phyloP scores from a whole-genome alignment of 2,329 filamentous ascomycete species.

The Pseudopyrenochaeta lycopersici region DNA sequence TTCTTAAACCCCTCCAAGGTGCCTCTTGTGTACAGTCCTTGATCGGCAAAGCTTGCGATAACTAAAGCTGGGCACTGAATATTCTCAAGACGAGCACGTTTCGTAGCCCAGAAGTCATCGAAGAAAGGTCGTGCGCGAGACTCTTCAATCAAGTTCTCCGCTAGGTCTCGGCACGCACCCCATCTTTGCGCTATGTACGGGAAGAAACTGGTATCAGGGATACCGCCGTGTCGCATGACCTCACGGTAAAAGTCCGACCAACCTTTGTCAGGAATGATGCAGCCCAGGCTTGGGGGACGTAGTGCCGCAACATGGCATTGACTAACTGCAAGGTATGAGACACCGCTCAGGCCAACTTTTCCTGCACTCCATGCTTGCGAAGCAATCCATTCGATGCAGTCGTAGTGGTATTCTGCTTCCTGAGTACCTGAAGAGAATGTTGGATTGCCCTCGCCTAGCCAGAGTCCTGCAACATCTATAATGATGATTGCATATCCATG shows the following conservation, averaged over 20 bases:
- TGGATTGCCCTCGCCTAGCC: background rate
- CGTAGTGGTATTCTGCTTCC: constrained; percentile 56
- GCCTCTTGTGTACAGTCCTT: too few relatives aligned
- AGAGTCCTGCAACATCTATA: too few relatives aligned
- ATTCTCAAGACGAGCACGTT: too few relatives aligned
- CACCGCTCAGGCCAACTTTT: constrained; percentile 58
- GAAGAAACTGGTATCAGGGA: too few relatives aligned
- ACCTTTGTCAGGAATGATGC: constrained; percentile 63
- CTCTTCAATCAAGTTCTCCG: too few relatives aligned
- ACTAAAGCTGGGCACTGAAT: too few relatives aligned
- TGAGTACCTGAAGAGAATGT: background rate
- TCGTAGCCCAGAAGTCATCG: too few relatives aligned
- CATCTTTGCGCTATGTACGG: too few relatives aligned
- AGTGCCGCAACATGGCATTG: constrained; percentile 63
- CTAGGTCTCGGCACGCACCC: too few relatives aligned
- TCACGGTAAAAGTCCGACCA: constrained; percentile 62
- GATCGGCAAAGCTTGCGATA: too few relatives aligned
- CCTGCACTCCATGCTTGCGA: constrained; percentile 57
- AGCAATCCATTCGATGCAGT: constrained; percentile 59
- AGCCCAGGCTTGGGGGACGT: constrained; percentile 57
- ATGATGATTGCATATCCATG: background rate
- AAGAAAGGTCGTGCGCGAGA: too few relatives aligned
- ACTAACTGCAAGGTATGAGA: constrained; percentile 59
- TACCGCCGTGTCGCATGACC: constrained; percentile 44
- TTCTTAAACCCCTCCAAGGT: too few relatives aligned